Percentiles rank a stretch among this genome's conserved stretches.
Evolutionary conservation across 129 eudicot genomes (phyloP).

Genomic region (Flaveria bidentis): DNA sequence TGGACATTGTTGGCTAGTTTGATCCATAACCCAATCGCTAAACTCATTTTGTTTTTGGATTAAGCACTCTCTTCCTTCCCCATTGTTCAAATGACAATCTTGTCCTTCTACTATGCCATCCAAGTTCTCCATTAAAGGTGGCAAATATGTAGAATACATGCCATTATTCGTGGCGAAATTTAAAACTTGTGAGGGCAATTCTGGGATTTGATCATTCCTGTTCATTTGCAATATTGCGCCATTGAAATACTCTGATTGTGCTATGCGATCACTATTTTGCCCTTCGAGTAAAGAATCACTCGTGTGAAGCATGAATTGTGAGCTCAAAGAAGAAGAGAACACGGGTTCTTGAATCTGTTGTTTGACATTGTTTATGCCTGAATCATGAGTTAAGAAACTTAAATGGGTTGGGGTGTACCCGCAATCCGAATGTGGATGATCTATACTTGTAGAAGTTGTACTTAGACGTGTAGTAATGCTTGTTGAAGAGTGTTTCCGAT

Average conservation of each 20-base stretch:
- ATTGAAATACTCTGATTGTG: constrained; percentile 32
- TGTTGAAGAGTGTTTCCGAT: constrained; percentile 53
- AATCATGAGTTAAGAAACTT: constrained; percentile 48
- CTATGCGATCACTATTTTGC: constrained; percentile 22
- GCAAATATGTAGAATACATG: constrained; percentile 47
- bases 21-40: constrained; percentile 68
- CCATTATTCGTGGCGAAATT: constrained; percentile 24
- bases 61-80: constrained; percentile 46
- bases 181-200: constrained; percentile 24
- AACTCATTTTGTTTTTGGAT: constrained; percentile 51
- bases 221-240: constrained; percentile 46
- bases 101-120: constrained; percentile 42
- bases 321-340: constrained; percentile 38
- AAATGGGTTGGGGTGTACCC: constrained; percentile 40
- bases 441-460: constrained; percentile 28
- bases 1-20: constrained; percentile 47
- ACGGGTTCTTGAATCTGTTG: constrained; percentile 30
- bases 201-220: constrained; percentile 34
- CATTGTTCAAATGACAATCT: constrained; percentile 46
- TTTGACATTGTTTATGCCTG: constrained; percentile 40
- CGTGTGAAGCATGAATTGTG: constrained; percentile 72
- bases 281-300: constrained; percentile 36
- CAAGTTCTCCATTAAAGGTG: constrained; percentile 55
- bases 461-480: constrained; percentile 30
- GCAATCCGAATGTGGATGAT: constrained; percentile 36